These are phyloP conservation scores for Closterium sp. DNA, from an alignment of 139 green algal genomes.

Conservation along the genomic window DNA sequence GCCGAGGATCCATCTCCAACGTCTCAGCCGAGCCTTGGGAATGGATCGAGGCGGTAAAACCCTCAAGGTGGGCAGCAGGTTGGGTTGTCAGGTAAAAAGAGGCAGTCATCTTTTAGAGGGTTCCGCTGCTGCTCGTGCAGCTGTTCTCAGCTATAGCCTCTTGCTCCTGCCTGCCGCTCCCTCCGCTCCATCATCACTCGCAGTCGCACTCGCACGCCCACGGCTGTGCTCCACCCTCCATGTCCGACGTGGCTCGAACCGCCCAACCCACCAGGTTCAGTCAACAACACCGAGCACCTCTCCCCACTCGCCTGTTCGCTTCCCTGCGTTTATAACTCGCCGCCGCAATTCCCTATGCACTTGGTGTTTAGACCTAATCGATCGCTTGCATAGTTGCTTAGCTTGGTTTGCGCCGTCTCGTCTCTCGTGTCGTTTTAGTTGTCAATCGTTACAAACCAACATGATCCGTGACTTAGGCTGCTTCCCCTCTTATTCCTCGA, in stretches of 20 bases:
- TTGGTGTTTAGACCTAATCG: background rate
- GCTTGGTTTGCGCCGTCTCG: background rate
- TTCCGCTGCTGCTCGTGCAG: background rate
- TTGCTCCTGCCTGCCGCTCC: background rate
- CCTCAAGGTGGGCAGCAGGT: background rate
- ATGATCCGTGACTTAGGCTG: background rate
- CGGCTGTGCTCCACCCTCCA: background rate
- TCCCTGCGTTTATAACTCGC: background rate
- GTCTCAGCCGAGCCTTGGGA: background rate
- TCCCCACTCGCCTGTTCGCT: background rate
- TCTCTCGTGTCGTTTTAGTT: background rate
- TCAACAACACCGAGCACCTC: background rate
- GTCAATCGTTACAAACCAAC: background rate
- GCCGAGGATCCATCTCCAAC: background rate
- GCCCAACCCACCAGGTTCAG: background rate
- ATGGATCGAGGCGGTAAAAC: background rate
- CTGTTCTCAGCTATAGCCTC: background rate
- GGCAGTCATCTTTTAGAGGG: background rate
- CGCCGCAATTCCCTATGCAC: background rate
- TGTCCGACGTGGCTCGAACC: background rate
- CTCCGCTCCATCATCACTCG: background rate
- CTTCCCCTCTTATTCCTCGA: background rate
- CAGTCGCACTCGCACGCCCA: background rate
- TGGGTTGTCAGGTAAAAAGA: background rate
- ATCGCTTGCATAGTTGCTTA: background rate